Evolutionary conservation across 345 rosid species (phyloP), one percentile per base, ranked within the genome.

Genomic region (Salix purpurea): DNA sequence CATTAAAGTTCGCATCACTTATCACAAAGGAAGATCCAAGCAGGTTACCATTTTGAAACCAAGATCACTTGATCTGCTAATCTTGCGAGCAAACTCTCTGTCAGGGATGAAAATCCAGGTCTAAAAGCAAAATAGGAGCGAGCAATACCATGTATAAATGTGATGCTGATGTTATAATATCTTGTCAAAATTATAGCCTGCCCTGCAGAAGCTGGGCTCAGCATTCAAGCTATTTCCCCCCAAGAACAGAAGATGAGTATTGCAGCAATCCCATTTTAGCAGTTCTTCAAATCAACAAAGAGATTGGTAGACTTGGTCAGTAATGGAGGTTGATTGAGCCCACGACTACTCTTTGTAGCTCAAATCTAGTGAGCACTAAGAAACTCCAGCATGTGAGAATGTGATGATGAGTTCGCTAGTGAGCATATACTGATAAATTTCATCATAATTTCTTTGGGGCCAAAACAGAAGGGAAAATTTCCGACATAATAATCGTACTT

Each of bases 401-500:
- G 48, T 75, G 69, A 79, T 87, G 79, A 80, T 73, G 75, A 52
- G 79, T 42, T 5, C 13, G 26, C 46, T 58, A 50, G 39, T 30
- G 67, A 64, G 48, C 78, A 72, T 30, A 70, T 73, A 40, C 39
- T 74, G 69, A 73, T 75, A 50, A 69, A 76, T 71, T 58, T 50
- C 23, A 74, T 40, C n/a, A 76, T 72, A 62, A 52, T 50, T 30
- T 48, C 48, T 39, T 36, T 34, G 80, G 79, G 88, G 74, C 75
- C 76, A 66, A 77, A 52, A 50, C 67, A 37, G 69, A 30, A 34
- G 39, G n/a, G 19, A 46, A 70, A 74, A 73, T 70, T 34, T 78
- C 89, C 82, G 85, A 83, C 90, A 83, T 44, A 79, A 88, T 88
- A 60, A 86, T 85, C 81, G 32, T 72, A 62, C 24, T 77, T 78